Percentiles rank a stretch among this genome's conserved stretches.
These are phyloP conservation scores for Nannizziopsis barbatae DNA, from an alignment of 2,329 filamentous ascomycete genomes.

Conservation along the genomic window DNA sequence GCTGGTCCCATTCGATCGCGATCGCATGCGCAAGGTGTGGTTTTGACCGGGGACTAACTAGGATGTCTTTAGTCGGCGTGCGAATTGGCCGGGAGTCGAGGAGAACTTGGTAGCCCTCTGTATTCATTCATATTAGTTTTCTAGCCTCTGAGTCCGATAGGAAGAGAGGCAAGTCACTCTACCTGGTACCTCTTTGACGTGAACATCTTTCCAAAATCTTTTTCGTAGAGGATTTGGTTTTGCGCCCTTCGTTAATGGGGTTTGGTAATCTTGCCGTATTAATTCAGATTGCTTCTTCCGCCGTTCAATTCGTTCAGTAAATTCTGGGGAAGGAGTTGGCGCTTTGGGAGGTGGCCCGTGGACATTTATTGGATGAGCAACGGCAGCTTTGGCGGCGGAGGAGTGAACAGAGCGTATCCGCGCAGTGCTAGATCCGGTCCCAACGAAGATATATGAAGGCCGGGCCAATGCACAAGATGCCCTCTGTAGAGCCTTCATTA, in stretches of 20 bases:
- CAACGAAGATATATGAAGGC: neutral
- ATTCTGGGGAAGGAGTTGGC: constrained; percentile 41
- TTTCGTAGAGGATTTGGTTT: constrained; percentile 46
- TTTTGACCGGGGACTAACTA: constrained; percentile 64
- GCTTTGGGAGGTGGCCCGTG: constrained; percentile 50
- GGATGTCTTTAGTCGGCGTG: constrained; percentile 59
- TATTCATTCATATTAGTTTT: neutral
- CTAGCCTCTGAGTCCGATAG: neutral
- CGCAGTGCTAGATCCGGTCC: constrained; percentile 3
- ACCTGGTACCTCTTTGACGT: constrained; percentile 58
- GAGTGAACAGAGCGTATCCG: constrained; percentile 26
- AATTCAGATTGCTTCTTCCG: constrained; percentile 42
- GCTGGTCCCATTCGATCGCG: constrained; percentile 84
- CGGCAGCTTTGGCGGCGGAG: constrained; percentile 35
- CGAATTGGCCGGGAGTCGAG: constrained; percentile 72
- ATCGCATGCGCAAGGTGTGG: constrained; percentile 72
- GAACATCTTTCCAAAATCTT: constrained; percentile 82
- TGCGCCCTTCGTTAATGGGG: constrained; percentile 21
- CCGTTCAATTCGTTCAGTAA: constrained; percentile 38
- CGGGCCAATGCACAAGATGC: neutral
- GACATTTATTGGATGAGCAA: constrained; percentile 48
- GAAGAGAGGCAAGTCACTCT: constrained; percentile 12
- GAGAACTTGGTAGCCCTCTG: constrained; percentile 48
- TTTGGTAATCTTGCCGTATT: constrained; percentile 34
- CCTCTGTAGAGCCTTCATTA: constrained; percentile 6